Evolutionary conservation across 345 rosid genomes (phyloP), one percentile per base, ranked within the genome.

Genomic region (Clarkia xantiana): DNA sequence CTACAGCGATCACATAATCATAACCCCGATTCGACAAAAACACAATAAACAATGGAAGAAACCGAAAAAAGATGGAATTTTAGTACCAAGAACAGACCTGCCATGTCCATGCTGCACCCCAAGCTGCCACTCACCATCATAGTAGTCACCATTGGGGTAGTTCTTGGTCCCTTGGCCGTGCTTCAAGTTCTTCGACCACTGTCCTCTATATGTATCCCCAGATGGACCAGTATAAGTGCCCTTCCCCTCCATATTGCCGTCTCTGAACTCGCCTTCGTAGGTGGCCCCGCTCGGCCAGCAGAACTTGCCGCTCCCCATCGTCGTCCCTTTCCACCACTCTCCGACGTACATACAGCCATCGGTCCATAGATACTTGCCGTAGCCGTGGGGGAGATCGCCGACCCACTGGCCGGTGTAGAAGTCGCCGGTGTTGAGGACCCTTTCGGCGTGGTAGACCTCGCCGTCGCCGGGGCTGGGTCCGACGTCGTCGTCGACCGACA

Each of bases 291-390:
- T 76, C 0, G 94, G 85, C 94, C 94, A 80, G 1, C 85, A 73
- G 60, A 80, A 83, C 54, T 72, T 68, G 2, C 94, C 94, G 19
- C 61, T 65, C 8, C 94, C 88, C 13, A 61, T 58, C 16, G 82
- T 76, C 58, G 55, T 78, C 14, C 88, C 88, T 20, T 56, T 54
- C 56, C 51, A 49, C 94, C 94, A 83, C 45, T 77, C 77, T 0
- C 94, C 88, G 25, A 74, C 76, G 59, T 80, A 80, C 82, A 83
- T 78, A 44, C 88, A 80, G 6, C 88, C 88, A 44, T 83, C 85
- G 6, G 65, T 65, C 94, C 88, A 80, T 1, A 80, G 61, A 63
- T 83, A 80, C 73, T 78, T 78, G 17, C 88, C 94, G 18, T 60
- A 60, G 20, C 85, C 88, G 49, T 83, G 76, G 0, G 88, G 94